phyloP scores from a whole-genome alignment of 176 grass and related monocot genomes.

The Oryza meyeriana region DNA sequence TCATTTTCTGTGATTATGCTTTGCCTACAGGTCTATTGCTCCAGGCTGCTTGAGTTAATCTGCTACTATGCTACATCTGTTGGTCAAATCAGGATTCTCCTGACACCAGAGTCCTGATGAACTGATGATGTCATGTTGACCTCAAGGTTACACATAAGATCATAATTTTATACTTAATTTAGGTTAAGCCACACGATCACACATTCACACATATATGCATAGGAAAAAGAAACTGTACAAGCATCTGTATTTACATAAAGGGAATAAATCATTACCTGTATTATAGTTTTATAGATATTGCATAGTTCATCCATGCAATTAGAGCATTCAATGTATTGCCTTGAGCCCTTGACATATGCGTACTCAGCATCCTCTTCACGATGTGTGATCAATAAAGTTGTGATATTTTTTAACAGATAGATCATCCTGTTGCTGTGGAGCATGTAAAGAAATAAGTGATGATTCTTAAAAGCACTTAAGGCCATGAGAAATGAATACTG shows the following conservation, averaged over 20 bases:
- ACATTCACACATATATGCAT: too few species aligned
- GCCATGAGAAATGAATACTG: constrained; percentile 37
- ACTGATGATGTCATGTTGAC: too few species aligned
- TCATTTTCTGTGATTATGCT: background rate
- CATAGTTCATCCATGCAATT: background rate
- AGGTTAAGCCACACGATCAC: background rate
- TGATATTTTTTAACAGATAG: constrained; percentile 54
- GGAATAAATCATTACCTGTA: too few species aligned
- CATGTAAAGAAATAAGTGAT: constrained; percentile 88
- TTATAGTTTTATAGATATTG: too few species aligned
- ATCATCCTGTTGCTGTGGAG: constrained; percentile 62
- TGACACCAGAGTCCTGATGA: too few species aligned
- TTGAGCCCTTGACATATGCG: background rate
- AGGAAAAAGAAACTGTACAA: too few species aligned
- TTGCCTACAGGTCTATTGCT: background rate
- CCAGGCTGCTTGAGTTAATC: constrained; percentile 2
- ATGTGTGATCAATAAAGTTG: constrained; percentile 27
- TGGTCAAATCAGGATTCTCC: too few species aligned
- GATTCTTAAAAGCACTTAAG: constrained; percentile 68
- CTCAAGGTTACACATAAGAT: background rate
- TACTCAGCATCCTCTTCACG: background rate
- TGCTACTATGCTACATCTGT: background rate
- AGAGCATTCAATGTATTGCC: background rate
- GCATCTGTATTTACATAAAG: too few species aligned
- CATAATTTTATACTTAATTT: background rate